phyloP scores from a whole-genome alignment of 306 rosid species.

The Leucaena leucocephala region DNA sequence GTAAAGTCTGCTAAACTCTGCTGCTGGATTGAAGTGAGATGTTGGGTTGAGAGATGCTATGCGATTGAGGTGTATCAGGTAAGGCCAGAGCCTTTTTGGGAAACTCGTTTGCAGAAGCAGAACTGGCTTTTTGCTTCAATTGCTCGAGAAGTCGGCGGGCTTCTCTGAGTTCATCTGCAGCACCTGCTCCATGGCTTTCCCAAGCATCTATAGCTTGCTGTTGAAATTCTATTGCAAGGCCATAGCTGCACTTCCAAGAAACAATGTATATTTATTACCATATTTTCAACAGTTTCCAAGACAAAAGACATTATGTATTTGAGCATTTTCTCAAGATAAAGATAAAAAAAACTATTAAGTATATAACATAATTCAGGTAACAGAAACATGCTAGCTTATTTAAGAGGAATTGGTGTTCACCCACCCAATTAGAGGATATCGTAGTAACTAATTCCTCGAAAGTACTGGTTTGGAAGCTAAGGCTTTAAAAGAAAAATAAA shows the following conservation, averaged over 20 bases:
- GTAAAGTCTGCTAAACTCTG: constrained; percentile 19
- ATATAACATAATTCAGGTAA: constrained; percentile 3
- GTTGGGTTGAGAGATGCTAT: constrained; percentile 42
- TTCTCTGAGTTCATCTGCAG: constrained; percentile 72
- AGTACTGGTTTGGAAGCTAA: background rate
- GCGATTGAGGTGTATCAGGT: constrained; percentile 45
- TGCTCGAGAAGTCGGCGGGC: constrained; percentile 64
- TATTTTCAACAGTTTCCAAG: constrained; percentile 1
- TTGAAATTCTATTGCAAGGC: constrained; percentile 81
- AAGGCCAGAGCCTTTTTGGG: constrained; percentile 67
- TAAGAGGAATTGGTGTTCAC: background rate
- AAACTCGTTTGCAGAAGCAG: constrained; percentile 45
- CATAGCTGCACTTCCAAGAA: constrained; percentile 64
- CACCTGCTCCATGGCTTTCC: constrained; percentile 89
- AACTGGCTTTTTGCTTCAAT: constrained; percentile 64
- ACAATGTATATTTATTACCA: background rate
- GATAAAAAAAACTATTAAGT: background rate
- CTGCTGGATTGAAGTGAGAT: constrained; percentile 33
- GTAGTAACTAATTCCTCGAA: background rate
- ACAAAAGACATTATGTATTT: constrained; percentile 2
- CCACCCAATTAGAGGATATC: constrained; percentile 2
- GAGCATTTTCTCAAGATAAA: background rate
- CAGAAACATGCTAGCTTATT: constrained; percentile 22
- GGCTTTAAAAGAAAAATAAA: background rate
- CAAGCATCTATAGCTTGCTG: constrained; percentile 87